phyloP scores from a whole-genome alignment of 768 basidiomycete species.

The Termitomyces heimii region DNA sequence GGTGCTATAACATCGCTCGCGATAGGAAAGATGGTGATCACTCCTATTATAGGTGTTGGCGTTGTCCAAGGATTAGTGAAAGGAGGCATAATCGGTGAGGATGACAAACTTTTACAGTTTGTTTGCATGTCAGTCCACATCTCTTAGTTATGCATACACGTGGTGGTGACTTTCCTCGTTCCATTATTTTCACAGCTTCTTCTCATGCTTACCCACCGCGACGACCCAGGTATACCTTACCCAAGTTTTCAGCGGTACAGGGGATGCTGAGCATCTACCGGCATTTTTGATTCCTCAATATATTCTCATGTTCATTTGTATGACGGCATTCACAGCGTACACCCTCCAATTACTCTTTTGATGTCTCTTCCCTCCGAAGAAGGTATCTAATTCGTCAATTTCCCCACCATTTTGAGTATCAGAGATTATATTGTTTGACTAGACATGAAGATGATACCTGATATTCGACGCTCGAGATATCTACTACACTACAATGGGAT shows the following conservation, averaged over 20 bases:
- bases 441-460: neutral
- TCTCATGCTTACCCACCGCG: slow-evolving; percentile 56
- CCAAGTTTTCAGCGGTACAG: slow-evolving; percentile 62
- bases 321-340: slow-evolving; percentile 45
- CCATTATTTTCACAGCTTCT: slow-evolving; percentile 31
- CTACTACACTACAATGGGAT: too few relatives aligned
- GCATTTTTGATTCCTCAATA: slow-evolving; percentile 63
- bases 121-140: slow-evolving; percentile 53
- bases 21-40: slow-evolving; percentile 46
- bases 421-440: too few relatives aligned
- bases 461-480: too few relatives aligned
- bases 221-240: slow-evolving; percentile 61
- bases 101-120: slow-evolving; percentile 57
- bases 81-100: slow-evolving; percentile 37
- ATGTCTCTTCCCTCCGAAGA: neutral
- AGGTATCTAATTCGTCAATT: neutral
- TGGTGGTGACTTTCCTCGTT: neutral
- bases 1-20: slow-evolving; percentile 52
- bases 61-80: slow-evolving; percentile 46
- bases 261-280: slow-evolving; percentile 54
- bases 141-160: neutral
- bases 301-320: slow-evolving; percentile 43
- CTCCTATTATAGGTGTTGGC: slow-evolving; percentile 56
- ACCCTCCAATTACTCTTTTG: slow-evolving; percentile 37
- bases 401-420: too few relatives aligned